Evolutionary conservation across 2,329 filamentous ascomycete species (phyloP).

Genomic region (Ophiostoma sp.): DNA sequence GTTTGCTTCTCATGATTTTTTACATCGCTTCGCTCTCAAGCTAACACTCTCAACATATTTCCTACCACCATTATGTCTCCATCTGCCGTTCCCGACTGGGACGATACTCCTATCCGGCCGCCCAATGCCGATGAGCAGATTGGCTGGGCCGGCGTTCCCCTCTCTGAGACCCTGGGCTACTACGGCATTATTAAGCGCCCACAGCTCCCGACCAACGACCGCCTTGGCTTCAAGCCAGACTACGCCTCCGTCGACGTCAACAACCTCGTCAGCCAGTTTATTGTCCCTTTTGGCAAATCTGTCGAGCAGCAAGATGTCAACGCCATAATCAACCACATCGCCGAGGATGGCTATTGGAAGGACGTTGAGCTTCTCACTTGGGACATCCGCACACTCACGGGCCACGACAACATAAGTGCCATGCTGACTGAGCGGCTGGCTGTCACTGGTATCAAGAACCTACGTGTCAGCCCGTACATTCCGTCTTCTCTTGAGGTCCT

Average conservation of each 20-base stretch:
- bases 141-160: background rate
- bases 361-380: background rate
- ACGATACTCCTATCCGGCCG: background rate
- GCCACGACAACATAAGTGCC: background rate
- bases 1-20: too few species aligned
- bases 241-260: background rate
- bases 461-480: background rate
- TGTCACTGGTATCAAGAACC: background rate
- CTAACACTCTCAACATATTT: background rate
- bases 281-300: background rate
- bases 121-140: background rate
- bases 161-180: background rate
- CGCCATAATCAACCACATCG: background rate
- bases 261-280: background rate
- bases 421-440: background rate
- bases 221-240: background rate
- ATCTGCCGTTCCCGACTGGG: background rate
- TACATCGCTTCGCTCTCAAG: too few species aligned
- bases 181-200: constrained; percentile 1
- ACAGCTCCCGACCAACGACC: background rate
- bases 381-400: background rate
- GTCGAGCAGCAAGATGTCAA: background rate
- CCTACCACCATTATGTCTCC: background rate
- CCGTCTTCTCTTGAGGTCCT: background rate
- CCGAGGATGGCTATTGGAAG: background rate